Evolutionary conservation across 352 stramenopile species (phyloP).

Genomic region (Globisporangium emineosum): DNA sequence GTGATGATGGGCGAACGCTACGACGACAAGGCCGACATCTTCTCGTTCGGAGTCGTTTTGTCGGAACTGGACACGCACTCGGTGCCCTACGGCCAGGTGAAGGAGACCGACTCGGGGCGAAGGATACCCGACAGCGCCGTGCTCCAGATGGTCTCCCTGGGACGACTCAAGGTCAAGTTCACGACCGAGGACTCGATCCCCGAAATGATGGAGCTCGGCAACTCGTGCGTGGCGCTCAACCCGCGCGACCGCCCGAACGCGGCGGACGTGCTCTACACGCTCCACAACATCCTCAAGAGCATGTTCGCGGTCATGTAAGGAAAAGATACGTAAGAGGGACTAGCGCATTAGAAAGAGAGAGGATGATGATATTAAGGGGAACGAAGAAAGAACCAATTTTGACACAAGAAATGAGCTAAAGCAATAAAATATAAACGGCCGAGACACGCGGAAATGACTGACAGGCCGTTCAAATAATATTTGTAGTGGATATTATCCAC

Average conservation of each 20-base stretch:
- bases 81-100: constrained; percentile 22
- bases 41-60: neutral
- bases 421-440: too few species aligned
- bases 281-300: constrained; percentile 4
- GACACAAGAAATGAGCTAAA: too few species aligned
- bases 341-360: too few species aligned
- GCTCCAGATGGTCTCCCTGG: neutral
- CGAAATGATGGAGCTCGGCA: neutral
- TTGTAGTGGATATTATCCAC: too few species aligned
- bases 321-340: neutral
- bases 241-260: neutral
- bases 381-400: neutral
- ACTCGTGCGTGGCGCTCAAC: neutral
- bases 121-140: neutral
- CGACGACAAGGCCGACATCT: neutral
- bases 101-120: neutral
- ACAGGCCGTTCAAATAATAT: too few species aligned
- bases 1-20: neutral
- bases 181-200: neutral
- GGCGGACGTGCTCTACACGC: neutral
- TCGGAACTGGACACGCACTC: neutral
- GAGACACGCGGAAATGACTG: too few species aligned
- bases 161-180: neutral
- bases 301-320: neutral
- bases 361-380: neutral